Percentiles rank a stretch among this genome's conserved stretches.
phyloP scores from a whole-genome alignment of 495 filamentous ascomycete genomes.

The Daldinia loculata region DNA sequence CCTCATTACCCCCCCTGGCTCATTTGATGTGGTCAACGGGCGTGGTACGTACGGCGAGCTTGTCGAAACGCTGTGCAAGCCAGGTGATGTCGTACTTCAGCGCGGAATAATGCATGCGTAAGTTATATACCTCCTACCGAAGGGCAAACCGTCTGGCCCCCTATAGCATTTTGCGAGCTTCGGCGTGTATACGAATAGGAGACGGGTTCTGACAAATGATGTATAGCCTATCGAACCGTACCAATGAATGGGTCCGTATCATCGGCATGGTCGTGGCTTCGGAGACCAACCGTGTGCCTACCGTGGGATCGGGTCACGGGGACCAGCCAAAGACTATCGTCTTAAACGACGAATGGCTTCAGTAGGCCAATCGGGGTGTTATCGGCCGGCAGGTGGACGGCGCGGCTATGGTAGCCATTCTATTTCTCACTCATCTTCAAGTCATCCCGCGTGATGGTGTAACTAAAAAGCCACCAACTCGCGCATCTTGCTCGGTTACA shows the following conservation, averaged over 20 bases:
- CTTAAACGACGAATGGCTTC: slow-evolving; percentile 40
- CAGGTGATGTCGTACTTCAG: slow-evolving; percentile 42
- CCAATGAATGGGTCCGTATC: slow-evolving; percentile 40
- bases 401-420: slow-evolving; percentile 20
- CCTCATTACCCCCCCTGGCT: slow-evolving; percentile 33
- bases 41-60: slow-evolving; percentile 37
- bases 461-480: slow-evolving; percentile 20
- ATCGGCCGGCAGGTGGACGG: slow-evolving; percentile 2
- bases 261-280: slow-evolving; percentile 26
- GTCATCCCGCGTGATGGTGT: slow-evolving; percentile 15
- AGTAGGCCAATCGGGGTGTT: slow-evolving; percentile 19
- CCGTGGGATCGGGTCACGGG: slow-evolving; percentile 9
- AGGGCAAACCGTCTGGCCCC: not conserved
- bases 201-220: slow-evolving; percentile 11
- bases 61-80: slow-evolving; percentile 34
- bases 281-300: slow-evolving; percentile 32
- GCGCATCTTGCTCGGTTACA: slow-evolving; percentile 38
- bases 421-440: slow-evolving; percentile 21
- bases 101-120: slow-evolving; percentile 46
- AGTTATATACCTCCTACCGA: slow-evolving; percentile 35
- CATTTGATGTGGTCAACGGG: slow-evolving; percentile 32
- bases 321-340: slow-evolving; percentile 11
- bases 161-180: not conserved
- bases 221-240: slow-evolving; percentile 40
- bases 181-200: not conserved